Base-by-base conservation (phyloP, 495 filamentous ascomycete genomes). In the Talaromyces thailandensis region DNA sequence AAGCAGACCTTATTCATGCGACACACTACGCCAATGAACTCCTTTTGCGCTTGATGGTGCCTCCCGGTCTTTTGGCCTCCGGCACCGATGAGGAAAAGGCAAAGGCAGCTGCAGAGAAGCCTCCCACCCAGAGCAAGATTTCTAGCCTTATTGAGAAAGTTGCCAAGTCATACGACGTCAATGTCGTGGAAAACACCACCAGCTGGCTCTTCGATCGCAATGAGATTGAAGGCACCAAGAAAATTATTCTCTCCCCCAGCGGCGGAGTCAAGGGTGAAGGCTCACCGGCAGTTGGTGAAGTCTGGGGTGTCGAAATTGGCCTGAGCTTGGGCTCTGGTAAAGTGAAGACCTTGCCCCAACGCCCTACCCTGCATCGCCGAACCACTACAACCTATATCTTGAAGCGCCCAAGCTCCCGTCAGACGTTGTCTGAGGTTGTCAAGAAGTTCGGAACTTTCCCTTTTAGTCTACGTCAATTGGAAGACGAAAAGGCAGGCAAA, bases 361-460 rank as follows among this genome's bases (percentile, higher is more conserved):
- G 94, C 51, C 76, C 94, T 21, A 98, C 94, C 32, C 82, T 98
- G 58, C 93, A 96, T 77, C 88, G 92, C 69, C 88, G 95, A 68
- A 98, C 95, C 58, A 86, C 84, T 60, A 93, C 89, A 48, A 96
- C 90, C 56, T 95, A 95, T 76, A 82, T 82, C 62, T 82, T 98
- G 55, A 98, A 97, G 85, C 87, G 95, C 50, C 89, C 90, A 50
- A 93, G 90, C 67, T 96, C 93, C 31, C 84, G 93, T 63, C 89
- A 94, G 73, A 91, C 89, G 28, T 81, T 96, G 21, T 95, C 90
- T 26, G 95, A 97, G 76, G 86, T 96, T 61, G 86, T 93, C 66
- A 93, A 91, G 85, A 98, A 93, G 79, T 98, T 98, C 75, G 92
- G 93, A 64, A 89, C 85, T 55, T 98, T 98, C 82, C 95, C 94